Evolutionary conservation across 1,284 basidiomycete genomes (phyloP).

Genomic region (Trichosporon coremiiforme): DNA sequence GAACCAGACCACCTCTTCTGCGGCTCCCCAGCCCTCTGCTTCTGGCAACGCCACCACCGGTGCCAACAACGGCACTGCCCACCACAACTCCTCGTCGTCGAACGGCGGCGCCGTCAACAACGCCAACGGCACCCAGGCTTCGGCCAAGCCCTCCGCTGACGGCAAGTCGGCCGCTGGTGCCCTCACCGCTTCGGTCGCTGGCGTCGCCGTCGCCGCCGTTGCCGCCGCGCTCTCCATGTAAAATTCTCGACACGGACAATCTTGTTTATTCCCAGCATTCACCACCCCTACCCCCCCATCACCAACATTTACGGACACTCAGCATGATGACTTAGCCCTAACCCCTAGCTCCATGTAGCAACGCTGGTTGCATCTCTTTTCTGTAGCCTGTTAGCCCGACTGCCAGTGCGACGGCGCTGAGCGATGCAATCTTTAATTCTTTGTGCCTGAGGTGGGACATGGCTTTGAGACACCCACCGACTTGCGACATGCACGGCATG

Average conservation of each 20-base stretch:
- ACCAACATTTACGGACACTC: conserved; percentile 3
- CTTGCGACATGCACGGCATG: no score
- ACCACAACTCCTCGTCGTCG: not conserved
- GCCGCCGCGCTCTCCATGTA: conserved; percentile 23
- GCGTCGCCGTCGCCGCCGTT: conserved; percentile 19
- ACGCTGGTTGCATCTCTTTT: not conserved
- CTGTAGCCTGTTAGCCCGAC: not conserved
- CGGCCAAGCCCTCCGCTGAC: not conserved
- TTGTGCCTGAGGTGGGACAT: not conserved
- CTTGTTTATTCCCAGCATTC: conserved; percentile 13
- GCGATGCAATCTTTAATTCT: not conserved
- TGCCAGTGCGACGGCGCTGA: not conserved
- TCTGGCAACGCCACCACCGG: not conserved
- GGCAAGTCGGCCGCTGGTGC: not conserved
- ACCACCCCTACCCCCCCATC: not conserved
- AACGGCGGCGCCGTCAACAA: conserved; percentile 29
- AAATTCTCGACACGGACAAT: conserved; percentile 1
- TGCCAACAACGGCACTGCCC: not conserved
- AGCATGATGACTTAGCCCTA: not conserved
- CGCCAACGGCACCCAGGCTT: conserved; percentile 10
- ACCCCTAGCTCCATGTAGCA: not conserved
- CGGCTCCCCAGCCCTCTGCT: conserved; percentile 3
- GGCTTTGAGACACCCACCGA: no score
- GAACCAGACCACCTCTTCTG: not conserved
- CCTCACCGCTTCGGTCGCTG: conserved; percentile 16